phyloP scores from a whole-genome alignment of 306 rosid genomes.

The Castanea crenata region DNA sequence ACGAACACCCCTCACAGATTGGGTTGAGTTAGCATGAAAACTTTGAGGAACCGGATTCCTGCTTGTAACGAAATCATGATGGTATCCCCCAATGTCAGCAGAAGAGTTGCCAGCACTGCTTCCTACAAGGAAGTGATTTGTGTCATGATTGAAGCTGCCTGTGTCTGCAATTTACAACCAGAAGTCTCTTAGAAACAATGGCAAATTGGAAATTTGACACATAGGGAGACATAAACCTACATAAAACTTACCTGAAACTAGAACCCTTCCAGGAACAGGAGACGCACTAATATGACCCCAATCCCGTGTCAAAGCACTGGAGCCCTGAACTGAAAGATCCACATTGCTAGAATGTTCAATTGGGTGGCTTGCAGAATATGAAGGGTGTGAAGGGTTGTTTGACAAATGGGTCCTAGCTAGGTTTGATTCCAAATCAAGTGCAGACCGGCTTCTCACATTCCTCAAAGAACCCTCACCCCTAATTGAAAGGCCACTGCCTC shows the following conservation, averaged over 20 bases:
- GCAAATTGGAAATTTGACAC: background rate
- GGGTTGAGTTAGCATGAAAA: slow-evolving; percentile 45
- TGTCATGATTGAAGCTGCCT: slow-evolving; percentile 52
- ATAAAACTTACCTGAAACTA: slow-evolving; percentile 47
- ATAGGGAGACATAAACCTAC: background rate
- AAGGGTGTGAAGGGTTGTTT: slow-evolving; percentile 44
- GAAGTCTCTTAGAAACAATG: slow-evolving; percentile 12
- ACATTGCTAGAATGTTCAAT: slow-evolving; percentile 46
- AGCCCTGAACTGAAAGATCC: slow-evolving; percentile 53
- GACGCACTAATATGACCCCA: slow-evolving; percentile 66
- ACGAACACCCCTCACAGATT: slow-evolving; percentile 55
- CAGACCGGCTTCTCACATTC: slow-evolving; percentile 83
- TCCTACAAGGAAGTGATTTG: slow-evolving; percentile 55
- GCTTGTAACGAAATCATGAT: slow-evolving; percentile 51
- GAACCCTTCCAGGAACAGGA: slow-evolving; percentile 51
- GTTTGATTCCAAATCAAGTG: slow-evolving; percentile 70
- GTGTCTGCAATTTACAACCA: slow-evolving; percentile 44
- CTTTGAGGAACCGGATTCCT: slow-evolving; percentile 53
- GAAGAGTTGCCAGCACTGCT: slow-evolving; percentile 49
- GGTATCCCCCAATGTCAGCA: slow-evolving; percentile 55
- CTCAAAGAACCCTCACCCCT: slow-evolving; percentile 68
- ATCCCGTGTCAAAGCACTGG: slow-evolving; percentile 49
- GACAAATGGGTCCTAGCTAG: slow-evolving; percentile 56
- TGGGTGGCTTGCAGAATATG: slow-evolving; percentile 41
- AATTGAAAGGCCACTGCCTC: slow-evolving; percentile 65